A percentile compares a stretch with the other conserved stretches of the same genome.
phyloP scores from a whole-genome alignment of 371 early-diverging fungal species.

The Basidiobolus meristosporus region DNA sequence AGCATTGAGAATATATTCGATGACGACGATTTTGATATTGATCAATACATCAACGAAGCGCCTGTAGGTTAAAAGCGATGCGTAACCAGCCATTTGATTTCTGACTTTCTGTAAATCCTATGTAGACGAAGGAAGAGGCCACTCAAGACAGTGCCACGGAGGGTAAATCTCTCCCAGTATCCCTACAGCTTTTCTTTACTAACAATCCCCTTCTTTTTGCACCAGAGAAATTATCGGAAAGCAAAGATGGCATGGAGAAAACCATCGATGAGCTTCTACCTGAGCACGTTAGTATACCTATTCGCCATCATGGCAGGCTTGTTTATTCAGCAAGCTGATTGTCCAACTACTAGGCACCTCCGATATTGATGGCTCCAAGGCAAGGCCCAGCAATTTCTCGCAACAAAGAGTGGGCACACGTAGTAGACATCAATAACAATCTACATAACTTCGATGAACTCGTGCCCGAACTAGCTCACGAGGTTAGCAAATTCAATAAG shows the following conservation, averaged over 20 bases:
- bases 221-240: too few species aligned
- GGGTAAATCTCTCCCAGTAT: too few species aligned
- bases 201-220: too few species aligned
- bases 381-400: conserved; percentile 4
- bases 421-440: conserved; percentile 62
- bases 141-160: too few species aligned
- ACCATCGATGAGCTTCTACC: conserved; percentile 5
- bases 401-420: conserved; percentile 78
- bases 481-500: conserved; percentile 12
- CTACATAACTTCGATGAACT: conserved; percentile 72
- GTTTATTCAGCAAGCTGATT: not conserved
- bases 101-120: too few species aligned
- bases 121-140: too few species aligned
- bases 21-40: too few species aligned
- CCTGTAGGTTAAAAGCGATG: too few species aligned
- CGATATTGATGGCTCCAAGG: not conserved
- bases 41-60: too few species aligned
- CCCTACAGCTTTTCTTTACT: too few species aligned
- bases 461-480: conserved; percentile 63
- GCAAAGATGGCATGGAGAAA: conserved; percentile 1
- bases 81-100: too few species aligned
- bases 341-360: not conserved
- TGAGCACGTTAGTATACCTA: conserved; percentile 1
- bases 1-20: too few species aligned
- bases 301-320: not conserved